phyloP scores from a whole-genome alignment of 495 filamentous ascomycete genomes.

The Geoglossum glabrum region DNA sequence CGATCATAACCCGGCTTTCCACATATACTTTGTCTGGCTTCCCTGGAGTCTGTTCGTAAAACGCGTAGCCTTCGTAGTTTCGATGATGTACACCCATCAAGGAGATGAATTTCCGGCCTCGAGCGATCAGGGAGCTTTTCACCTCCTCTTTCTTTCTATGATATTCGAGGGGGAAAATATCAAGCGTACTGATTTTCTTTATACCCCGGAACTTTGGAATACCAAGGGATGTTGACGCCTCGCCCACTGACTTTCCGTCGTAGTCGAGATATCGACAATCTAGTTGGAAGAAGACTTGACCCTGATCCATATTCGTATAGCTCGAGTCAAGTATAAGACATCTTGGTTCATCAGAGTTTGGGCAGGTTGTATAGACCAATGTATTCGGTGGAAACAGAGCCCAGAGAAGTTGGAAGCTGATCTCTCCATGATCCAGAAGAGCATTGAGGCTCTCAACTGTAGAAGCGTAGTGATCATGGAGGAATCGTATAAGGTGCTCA shows the following conservation, averaged over 20 bases:
- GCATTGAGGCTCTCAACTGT: conserved; percentile 3
- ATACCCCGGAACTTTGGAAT: background rate
- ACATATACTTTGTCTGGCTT: background rate
- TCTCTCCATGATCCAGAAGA: conserved; percentile 15
- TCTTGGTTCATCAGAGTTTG: background rate
- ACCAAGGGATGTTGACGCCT: background rate
- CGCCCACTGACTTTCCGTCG: conserved; percentile 1
- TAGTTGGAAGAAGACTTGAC: background rate
- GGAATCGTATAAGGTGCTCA: conserved; percentile 6
- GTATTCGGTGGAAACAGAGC: conserved; percentile 81
- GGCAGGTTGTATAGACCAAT: conserved; percentile 39
- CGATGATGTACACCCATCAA: background rate
- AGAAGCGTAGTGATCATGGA: conserved; percentile 7
- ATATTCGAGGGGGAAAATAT: conserved; percentile 1
- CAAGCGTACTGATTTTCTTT: background rate
- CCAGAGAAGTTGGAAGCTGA: conserved; percentile 81
- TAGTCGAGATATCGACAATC: conserved; percentile 5
- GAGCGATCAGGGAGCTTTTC: conserved; percentile 8
- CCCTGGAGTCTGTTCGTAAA: background rate
- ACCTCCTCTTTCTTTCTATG: conserved; percentile 3
- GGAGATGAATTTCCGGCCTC: background rate
- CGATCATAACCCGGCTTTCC: background rate
- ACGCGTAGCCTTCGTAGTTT: background rate
- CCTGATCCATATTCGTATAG: background rate
- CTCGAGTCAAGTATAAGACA: conserved; percentile 7